Base-by-base conservation (phyloP, 257 asterid genomes). In the Solanum lycopersicoides region DNA sequence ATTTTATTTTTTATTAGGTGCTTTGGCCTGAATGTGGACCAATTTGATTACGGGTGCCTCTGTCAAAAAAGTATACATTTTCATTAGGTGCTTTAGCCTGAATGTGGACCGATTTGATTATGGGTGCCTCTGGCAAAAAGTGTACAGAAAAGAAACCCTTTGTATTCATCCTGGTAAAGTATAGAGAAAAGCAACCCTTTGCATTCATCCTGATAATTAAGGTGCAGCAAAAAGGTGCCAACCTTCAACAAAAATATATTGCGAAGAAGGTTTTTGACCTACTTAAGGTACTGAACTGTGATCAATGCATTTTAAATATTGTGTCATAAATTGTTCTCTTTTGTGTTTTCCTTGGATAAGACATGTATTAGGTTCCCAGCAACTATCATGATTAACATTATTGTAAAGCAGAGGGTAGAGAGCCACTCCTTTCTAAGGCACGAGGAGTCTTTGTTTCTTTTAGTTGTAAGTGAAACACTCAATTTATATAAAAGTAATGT, bases 251-350 rank as follows among this genome's bases (percentile, higher is more conserved):
- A 90, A 97, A 97, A 93, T 97, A 97, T 92, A 92, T 97, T 86
- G 98, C 99, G 9, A 98, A 95, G 91, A 97, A 97, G 94, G 99
- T 97, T 87, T 97, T 97, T 87, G 99, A 97, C 93, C 92, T 97
- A 91, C 96, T 97, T 37, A 96, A 97, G 99, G 99, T 97, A 97
- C 68, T 83, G 50, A 15, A 25, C 30, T 28, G 20, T 47, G 68
- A 30, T 47, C 68, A 30, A 80, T 80, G 85, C 87, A 95, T 94
- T 85, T 94, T 92, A 66, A 96, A 93, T 89, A 90, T 69, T 32
- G 34, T 32, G 12, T 44, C 63, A 74, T 47, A 11, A 76, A 59
- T 66, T 72, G 28, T 3, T 32, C 10, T 72, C 73, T 50, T 68
- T 35, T 66, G 16, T 84, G 28, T 34, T 21, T 84, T 60, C 32